Evolutionary conservation across 106 monocot species (phyloP).

Genomic region (Dactylorhiza incarnata): DNA sequence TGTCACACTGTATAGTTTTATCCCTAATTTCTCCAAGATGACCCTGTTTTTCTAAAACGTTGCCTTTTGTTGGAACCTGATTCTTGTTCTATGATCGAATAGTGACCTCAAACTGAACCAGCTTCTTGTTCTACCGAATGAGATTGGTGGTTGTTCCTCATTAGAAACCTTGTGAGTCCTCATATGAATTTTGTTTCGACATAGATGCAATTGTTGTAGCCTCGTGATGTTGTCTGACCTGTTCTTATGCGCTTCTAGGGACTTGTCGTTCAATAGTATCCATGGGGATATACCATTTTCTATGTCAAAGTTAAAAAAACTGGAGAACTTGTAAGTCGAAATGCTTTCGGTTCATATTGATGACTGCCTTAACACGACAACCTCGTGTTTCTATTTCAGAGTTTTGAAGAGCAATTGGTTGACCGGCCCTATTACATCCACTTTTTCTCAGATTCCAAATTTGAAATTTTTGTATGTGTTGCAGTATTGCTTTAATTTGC

Average conservation of each 20-base stretch:
- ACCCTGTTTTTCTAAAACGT: neutral
- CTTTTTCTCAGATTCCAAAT: constrained; percentile 89
- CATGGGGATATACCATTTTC: constrained; percentile 88
- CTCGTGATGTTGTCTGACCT: neutral
- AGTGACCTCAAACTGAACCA: constrained; percentile 72
- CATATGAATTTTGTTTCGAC: no score
- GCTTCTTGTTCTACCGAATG: constrained; percentile 83
- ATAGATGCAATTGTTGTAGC: no score
- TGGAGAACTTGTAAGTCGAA: constrained; percentile 63
- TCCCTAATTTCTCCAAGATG: neutral
- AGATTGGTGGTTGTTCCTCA: constrained; percentile 81
- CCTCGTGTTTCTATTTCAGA: constrained; percentile 25
- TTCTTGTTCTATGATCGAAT: constrained; percentile 11
- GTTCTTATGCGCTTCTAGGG: constrained; percentile 28
- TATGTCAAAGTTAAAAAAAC: constrained; percentile 80
- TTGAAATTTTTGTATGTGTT: constrained; percentile 69
- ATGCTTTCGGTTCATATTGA: neutral
- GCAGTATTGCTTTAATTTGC: neutral
- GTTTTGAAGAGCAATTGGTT: constrained; percentile 81
- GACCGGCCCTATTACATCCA: constrained; percentile 83
- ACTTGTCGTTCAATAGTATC: constrained; percentile 79
- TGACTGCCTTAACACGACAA: neutral
- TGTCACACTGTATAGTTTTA: constrained; percentile 39
- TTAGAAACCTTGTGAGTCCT: constrained; percentile 62
- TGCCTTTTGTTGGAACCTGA: neutral